Percentiles rank a stretch among this genome's conserved stretches.
These are phyloP conservation scores for Penicillium capsulatum DNA, from an alignment of 2,329 filamentous ascomycete species.

Conservation along the genomic window DNA sequence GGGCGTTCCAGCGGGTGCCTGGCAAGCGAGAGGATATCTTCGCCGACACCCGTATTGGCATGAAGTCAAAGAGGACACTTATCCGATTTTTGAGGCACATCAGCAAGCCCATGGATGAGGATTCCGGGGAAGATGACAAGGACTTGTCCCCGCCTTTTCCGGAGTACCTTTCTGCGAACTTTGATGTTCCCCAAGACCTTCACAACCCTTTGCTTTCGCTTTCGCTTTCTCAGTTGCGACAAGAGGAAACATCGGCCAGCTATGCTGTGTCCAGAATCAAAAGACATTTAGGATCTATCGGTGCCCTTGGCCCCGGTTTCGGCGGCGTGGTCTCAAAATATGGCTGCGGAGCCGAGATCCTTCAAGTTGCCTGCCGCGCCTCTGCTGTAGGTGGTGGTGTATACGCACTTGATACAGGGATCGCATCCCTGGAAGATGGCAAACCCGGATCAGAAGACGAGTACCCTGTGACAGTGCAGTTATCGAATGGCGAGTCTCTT, in stretches of 20 bases:
- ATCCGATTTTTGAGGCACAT: slow-evolving; percentile 96
- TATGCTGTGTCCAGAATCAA: slow-evolving; percentile 70
- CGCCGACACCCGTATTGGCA: slow-evolving; percentile 67
- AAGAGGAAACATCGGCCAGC: slow-evolving; percentile 56
- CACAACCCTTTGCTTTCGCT: slow-evolving; percentile 65
- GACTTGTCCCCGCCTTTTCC: slow-evolving; percentile 53
- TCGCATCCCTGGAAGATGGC: slow-evolving; percentile 41
- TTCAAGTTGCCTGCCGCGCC: slow-evolving; percentile 86
- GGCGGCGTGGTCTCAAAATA: slow-evolving; percentile 88
- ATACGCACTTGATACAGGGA: slow-evolving; percentile 75
- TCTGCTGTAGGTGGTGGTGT: slow-evolving; percentile 85
- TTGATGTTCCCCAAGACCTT: slow-evolving; percentile 64
- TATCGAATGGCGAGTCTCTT: slow-evolving; percentile 38
- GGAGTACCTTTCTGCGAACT: slow-evolving; percentile 48
- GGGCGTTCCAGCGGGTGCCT: slow-evolving; percentile 65
- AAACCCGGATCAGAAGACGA: slow-evolving; percentile 16
- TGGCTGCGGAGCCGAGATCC: slow-evolving; percentile 82
- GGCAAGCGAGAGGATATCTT: slow-evolving; percentile 92
- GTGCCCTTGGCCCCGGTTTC: slow-evolving; percentile 82
- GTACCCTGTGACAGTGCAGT: slow-evolving; percentile 25
- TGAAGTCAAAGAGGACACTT: slow-evolving; percentile 75
- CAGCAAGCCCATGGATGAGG: slow-evolving; percentile 57
- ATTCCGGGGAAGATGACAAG: slow-evolving; percentile 46
- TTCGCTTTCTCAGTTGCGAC: slow-evolving; percentile 63
- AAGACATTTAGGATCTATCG: slow-evolving; percentile 79